Base-by-base conservation (phyloP, 768 basidiomycete species). In the Cubamyces lactineus region DNA sequence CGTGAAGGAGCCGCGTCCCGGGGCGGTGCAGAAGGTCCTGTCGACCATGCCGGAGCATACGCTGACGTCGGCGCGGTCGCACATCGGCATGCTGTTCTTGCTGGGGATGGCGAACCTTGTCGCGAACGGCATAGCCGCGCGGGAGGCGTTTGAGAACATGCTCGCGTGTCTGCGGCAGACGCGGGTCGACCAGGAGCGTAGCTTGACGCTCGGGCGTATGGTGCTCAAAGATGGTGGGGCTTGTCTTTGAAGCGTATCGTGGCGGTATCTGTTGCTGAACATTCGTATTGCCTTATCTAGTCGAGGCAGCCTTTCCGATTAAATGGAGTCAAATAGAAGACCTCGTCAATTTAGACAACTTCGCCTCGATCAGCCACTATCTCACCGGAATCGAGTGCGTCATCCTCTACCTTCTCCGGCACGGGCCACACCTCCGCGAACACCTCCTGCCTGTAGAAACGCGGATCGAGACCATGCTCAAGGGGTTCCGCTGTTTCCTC, bases 351-450 rank as follows among this genome's bases (percentile, higher is more conserved):
- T 39, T 61, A n/a, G 59, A 61, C 52, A 39, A 45, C 21, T 19
- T 26, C 51, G 34, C 34, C 19, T 47, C 59, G n/a, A 38, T 61
- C 43, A 52, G 42, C 21, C 23, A 49, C 45, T 61, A 61, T 38
- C 38, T 61, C 52, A 54, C 52, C 19, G 59, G 52, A 1, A 40
- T 61, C 43, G 52, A 48, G 16, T 23, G 46, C 39, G 23, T 45
- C 23, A 24, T 54, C 6, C 46, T 40, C n/a, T 61, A 61, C 26
- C 59, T 61, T 17, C 52, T 61, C 19, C 59, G 42, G 12, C 59
- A 61, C 16, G 42, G 53, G 23, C 24, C 30, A 5, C 43, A 21
- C 6, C 45, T 61, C 2, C 34, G 21, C 16, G 41, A 41, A n/a
- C 49, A 19, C 9, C 26, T 40, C 8, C n/a, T 46, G 5, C 49